Percentiles rank a stretch among this genome's conserved stretches.
Evolutionary conservation across 805 yeast genomes (phyloP).

Genomic region (Sporopachydermia lactativora): DNA sequence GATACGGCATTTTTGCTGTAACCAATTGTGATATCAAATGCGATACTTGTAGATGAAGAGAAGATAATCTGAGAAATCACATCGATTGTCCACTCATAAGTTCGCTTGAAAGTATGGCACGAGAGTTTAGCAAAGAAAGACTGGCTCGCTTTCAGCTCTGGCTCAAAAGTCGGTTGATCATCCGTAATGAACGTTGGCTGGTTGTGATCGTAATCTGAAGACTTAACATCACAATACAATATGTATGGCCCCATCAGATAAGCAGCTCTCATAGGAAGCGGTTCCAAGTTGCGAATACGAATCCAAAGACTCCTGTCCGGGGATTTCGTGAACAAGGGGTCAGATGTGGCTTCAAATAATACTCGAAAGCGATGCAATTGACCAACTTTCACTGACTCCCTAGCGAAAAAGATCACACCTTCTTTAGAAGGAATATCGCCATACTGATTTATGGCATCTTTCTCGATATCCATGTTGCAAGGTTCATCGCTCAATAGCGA

Average conservation of each 20-base stretch:
- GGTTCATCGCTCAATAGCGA: too few species aligned
- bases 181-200: constrained; percentile 47
- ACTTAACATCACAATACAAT: constrained; percentile 55
- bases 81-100: constrained; percentile 58
- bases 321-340: neutral
- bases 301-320: neutral
- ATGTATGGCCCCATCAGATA: constrained; percentile 64
- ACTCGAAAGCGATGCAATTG: neutral
- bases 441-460: neutral
- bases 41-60: constrained; percentile 42
- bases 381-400: neutral
- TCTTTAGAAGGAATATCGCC: neutral
- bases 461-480: neutral
- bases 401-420: neutral
- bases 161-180: constrained; percentile 64
- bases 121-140: constrained; percentile 44
- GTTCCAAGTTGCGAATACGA: neutral
- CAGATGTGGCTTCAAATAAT: neutral
- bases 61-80: constrained; percentile 59
- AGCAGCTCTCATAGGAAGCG: constrained; percentile 39
- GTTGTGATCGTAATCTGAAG: constrained; percentile 38
- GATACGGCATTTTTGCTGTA: constrained; percentile 20
- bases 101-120: constrained; percentile 43
- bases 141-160: constrained; percentile 60
- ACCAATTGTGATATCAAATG: constrained; percentile 47